Conservation (phyloP, 768 basidiomycete species). For the Trametes cingulata region DNA sequence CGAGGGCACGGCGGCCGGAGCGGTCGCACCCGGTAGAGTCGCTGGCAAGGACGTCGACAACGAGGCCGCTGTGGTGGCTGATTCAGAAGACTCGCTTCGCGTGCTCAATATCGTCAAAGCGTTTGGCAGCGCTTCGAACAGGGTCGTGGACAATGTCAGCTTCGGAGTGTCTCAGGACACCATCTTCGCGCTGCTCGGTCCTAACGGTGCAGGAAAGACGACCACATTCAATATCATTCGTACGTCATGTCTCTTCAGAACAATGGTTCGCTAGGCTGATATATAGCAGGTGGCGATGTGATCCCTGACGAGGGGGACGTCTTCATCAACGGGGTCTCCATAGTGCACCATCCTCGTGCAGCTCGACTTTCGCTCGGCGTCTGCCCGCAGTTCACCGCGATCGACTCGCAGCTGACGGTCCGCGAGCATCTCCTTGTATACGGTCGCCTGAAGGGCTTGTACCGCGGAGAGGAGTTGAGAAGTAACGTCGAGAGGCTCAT, state of each 20-base stretch:
- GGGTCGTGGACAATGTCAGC: conserved; percentile 73
- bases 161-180: conserved; percentile 64
- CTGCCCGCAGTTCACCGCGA: conserved; percentile 84
- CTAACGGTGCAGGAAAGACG: conserved; percentile 84
- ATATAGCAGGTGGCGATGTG: conserved; percentile 62
- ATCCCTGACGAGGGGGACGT: conserved; percentile 70
- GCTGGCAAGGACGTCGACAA: conserved; percentile 49
- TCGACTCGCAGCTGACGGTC: conserved; percentile 76
- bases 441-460: conserved; percentile 71
- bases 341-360: conserved; percentile 59
- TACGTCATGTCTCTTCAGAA: conserved; percentile 35
- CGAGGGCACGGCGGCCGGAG: background rate
- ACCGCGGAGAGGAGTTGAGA: conserved; percentile 47
- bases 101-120: conserved; percentile 65
- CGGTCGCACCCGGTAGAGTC: background rate
- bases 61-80: conserved; percentile 50
- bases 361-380: conserved; percentile 75
- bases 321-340: conserved; percentile 64
- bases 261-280: background rate
- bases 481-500: conserved; percentile 59
- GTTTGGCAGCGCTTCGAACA: conserved; percentile 43
- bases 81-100: conserved; percentile 58
- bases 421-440: conserved; percentile 75
- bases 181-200: conserved; percentile 73
- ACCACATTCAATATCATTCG: conserved; percentile 82